Evolutionary conservation across 164 flowering plant species (phyloP), one percentile per base, ranked within the genome.

Genomic region (Cinnamomum chago): DNA sequence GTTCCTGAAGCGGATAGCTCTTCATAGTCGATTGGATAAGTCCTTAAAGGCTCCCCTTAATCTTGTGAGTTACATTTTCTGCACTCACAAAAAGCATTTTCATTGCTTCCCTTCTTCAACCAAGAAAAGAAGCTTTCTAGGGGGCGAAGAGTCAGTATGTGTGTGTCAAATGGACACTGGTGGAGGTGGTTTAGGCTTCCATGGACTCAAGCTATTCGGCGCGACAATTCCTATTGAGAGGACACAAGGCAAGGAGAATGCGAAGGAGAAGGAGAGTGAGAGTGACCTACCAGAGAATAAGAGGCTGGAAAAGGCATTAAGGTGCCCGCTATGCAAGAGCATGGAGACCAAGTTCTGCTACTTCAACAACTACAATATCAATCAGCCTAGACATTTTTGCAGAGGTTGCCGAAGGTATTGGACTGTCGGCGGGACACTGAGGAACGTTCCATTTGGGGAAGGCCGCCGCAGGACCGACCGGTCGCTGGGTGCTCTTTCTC

Each of bases 371-470:
- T 89, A 89, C 81, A 89, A 89, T 68, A 89, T 89, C 30, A 88
- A 85, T 72, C 93, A 89, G 65, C 93, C 90, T 2, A 83, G 93
- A 13, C 91, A 89, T 70, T 89, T 88, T 78, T 89, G 93, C 79
- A 89, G 84, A 78, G 86, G 86, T 52, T 89, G 93, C 75, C 89
- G 85, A 79, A 84, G 93, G 79, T 89, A 89, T 77, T 88, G 93
- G 93, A 89, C 93, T 12, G 93, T 91, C 65, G 93, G 93, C 23
- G 93, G 93, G 72, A 82, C 90, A 30, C 87, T 89, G 88, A 84
- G 93, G 62, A 89, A 89, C 77, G 91, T 88, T 9, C 93, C 93
- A 40, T 87, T 89, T 3, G 93, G 93, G 25, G 89, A 91, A 50
- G 93, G 93, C 5, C 86, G 93, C 11, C 86, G 90, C 23, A 88